Percentiles rank a stretch among this genome's conserved stretches.
Conservation (phyloP, 2,329 filamentous ascomycete species). For the Dactylellina haptotyla region DNA sequence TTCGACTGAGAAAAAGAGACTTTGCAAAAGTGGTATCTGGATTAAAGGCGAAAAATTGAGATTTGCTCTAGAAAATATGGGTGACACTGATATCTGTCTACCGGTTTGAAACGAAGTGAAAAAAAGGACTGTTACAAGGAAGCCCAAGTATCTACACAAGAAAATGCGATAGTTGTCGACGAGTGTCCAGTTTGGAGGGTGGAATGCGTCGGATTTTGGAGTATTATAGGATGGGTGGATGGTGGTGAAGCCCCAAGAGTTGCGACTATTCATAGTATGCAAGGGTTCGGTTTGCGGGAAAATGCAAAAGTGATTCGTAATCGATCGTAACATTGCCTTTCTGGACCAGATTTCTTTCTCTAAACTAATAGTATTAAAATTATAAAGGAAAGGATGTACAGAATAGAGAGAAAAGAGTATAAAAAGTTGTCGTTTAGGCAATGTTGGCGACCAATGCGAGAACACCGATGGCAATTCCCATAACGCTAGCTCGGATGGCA, state of each 20-base stretch:
- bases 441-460: slow-evolving; percentile 47
- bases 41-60: not conserved
- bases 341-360: slow-evolving; percentile 22
- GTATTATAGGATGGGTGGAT: not conserved
- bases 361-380: slow-evolving; percentile 14
- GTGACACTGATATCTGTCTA: not conserved
- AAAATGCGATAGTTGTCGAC: not conserved
- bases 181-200: not conserved
- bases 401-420: slow-evolving; percentile 9
- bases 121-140: not conserved
- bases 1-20: not conserved
- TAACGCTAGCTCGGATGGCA: slow-evolving; percentile 14
- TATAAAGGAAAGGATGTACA: slow-evolving; percentile 17
- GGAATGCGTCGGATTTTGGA: not conserved
- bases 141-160: slow-evolving; percentile 9
- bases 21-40: slow-evolving; percentile 12
- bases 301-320: slow-evolving; percentile 16
- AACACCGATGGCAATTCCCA: slow-evolving; percentile 30
- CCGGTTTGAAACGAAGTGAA: not conserved
- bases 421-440: slow-evolving; percentile 19
- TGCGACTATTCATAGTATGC: not conserved
- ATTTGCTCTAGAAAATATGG: not conserved
- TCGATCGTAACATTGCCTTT: slow-evolving; percentile 28
- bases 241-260: not conserved
- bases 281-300: not conserved